Conservation (phyloP, 805 yeast genomes). For the Starmerella apis region DNA sequence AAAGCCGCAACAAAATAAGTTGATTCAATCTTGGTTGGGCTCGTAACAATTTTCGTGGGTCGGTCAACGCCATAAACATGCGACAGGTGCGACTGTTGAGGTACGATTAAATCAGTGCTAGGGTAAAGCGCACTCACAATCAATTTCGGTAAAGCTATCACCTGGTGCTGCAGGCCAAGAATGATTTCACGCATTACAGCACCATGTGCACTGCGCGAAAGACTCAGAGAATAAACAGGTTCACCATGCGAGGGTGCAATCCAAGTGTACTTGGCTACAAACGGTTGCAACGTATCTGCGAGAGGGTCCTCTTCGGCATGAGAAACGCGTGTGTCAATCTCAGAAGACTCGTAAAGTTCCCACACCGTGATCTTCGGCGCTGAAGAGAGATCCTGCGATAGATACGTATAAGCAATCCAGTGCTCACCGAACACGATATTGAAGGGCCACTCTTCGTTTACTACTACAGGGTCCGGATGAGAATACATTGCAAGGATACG, state of each 20-base stretch:
- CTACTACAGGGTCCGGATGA: slow-evolving; percentile 36
- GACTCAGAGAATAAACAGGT: slow-evolving; percentile 41
- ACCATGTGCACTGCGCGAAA: slow-evolving; percentile 53
- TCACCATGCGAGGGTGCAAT: slow-evolving; percentile 41
- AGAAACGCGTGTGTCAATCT: slow-evolving; percentile 39
- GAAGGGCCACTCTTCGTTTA: slow-evolving; percentile 37
- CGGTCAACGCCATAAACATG: slow-evolving; percentile 40
- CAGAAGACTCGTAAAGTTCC: slow-evolving; percentile 65
- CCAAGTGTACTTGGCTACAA: slow-evolving; percentile 46
- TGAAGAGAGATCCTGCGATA: slow-evolving; percentile 39
- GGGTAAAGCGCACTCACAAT: slow-evolving; percentile 61
- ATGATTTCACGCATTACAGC: slow-evolving; percentile 59
- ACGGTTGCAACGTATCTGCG: slow-evolving; percentile 36
- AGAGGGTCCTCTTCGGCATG: slow-evolving; percentile 31
- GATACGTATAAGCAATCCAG: slow-evolving; percentile 65
- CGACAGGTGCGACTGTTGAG: slow-evolving; percentile 47
- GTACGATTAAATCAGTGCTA: slow-evolving; percentile 44
- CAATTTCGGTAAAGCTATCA: slow-evolving; percentile 60
- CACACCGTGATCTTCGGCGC: slow-evolving; percentile 54
- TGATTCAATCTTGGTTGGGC: slow-evolving; percentile 67
- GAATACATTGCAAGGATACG: slow-evolving; percentile 40
- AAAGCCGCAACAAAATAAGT: slow-evolving; percentile 57
- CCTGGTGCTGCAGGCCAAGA: slow-evolving; percentile 46
- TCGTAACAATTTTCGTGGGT: slow-evolving; percentile 35
- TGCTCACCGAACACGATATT: slow-evolving; percentile 64